Evolutionary conservation across 1,284 basidiomycete genomes (phyloP).

Genomic region (Spongispora temasekensis): DNA sequence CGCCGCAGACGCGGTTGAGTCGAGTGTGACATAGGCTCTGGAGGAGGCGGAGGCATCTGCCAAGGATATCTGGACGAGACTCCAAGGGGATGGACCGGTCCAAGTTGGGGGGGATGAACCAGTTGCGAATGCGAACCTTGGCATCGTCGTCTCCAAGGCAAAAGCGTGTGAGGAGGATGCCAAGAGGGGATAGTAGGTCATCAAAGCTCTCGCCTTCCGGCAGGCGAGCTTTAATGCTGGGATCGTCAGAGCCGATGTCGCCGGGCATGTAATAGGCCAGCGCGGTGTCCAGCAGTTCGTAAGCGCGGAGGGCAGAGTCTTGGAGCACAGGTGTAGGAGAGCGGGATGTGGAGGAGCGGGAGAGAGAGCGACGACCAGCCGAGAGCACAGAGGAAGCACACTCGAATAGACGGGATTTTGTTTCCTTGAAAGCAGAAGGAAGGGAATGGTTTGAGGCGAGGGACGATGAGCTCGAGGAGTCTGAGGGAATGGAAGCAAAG

Average conservation of each 20-base stretch:
- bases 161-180: conserved; percentile 71
- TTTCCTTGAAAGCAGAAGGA: conserved; percentile 27
- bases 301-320: conserved; percentile 63
- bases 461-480: conserved; percentile 26
- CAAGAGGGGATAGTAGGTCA: conserved; percentile 74
- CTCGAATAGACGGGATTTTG: conserved; percentile 57
- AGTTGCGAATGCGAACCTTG: conserved; percentile 56
- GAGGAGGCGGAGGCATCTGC: conserved; percentile 79
- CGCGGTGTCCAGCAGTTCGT: conserved; percentile 63
- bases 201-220: conserved; percentile 62
- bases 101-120: conserved; percentile 73
- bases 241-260: conserved; percentile 60
- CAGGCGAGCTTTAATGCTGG: conserved; percentile 52
- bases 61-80: conserved; percentile 68
- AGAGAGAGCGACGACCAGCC: conserved; percentile 55
- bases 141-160: conserved; percentile 63
- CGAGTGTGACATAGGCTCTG: conserved; percentile 69
- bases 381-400: conserved; percentile 57
- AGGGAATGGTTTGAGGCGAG: conserved; percentile 10
- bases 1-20: conserved; percentile 77
- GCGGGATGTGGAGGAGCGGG: conserved; percentile 51
- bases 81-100: conserved; percentile 80
- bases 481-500: conserved; percentile 10
- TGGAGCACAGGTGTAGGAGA: conserved; percentile 31
- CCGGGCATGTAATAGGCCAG: conserved; percentile 70